Conservation (phyloP, 202 grass and related monocot species). For the Zoysia matrella region DNA sequence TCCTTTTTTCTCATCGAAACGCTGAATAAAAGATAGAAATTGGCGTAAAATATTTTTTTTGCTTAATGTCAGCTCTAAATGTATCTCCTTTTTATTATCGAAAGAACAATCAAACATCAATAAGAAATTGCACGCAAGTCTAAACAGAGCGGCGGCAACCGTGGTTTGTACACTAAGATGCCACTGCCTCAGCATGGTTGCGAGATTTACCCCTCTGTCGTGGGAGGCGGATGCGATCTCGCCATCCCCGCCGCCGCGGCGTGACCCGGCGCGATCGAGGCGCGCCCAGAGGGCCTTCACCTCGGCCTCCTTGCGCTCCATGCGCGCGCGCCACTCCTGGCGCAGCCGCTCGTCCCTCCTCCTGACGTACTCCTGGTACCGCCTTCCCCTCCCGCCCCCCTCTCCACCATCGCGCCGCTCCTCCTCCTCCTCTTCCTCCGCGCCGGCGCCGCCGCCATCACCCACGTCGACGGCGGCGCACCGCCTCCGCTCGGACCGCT, state of each 20-base stretch:
- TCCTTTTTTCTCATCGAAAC: not conserved
- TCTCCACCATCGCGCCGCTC: too few species aligned
- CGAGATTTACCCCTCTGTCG: too few species aligned
- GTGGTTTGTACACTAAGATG: too few species aligned
- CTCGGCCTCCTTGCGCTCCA: constrained; percentile 68
- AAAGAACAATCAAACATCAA: too few species aligned
- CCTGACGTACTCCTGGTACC: constrained; percentile 66
- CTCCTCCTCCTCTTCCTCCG: not conserved
- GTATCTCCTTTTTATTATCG: too few species aligned
- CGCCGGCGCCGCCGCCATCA: not conserved
- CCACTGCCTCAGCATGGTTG: too few species aligned
- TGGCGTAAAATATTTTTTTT: not conserved
- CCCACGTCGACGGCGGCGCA: not conserved
- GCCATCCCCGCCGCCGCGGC: not conserved
- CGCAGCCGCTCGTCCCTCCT: constrained; percentile 68
- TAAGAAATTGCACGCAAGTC: too few species aligned
- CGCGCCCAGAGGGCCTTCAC: constrained; percentile 63
- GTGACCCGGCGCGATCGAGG: constrained; percentile 48
- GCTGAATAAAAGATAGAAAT: not conserved
- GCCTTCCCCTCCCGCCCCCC: constrained; percentile 40
- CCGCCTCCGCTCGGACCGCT: not conserved
- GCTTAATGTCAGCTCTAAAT: too few species aligned
- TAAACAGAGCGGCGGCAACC: too few species aligned
- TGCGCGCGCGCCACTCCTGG: constrained; percentile 55
- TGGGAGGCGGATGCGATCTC: not conserved